Percentiles rank a stretch among this genome's conserved stretches.
Evolutionary conservation across 345 rosid species (phyloP).

Genomic region (Cardamine chenopodiifolia): DNA sequence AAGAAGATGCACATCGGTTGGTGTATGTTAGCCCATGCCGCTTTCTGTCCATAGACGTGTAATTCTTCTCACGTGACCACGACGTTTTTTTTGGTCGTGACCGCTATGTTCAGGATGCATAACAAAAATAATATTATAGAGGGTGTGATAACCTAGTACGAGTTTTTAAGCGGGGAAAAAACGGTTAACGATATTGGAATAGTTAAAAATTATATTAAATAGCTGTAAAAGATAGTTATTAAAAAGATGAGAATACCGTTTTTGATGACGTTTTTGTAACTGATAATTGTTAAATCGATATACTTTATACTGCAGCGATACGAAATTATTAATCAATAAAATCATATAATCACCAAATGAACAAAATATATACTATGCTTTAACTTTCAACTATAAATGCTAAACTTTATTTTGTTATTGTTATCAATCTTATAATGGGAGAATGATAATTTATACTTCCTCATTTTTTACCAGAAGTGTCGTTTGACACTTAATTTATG

Average conservation of each 20-base stretch:
- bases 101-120: not conserved
- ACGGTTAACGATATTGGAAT: not conserved
- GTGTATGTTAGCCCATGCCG: slow-evolving; percentile 32
- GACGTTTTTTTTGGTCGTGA: not conserved
- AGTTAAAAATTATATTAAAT: too few species aligned
- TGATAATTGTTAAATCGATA: too few species aligned
- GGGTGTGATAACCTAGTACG: too few species aligned
- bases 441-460: too few species aligned
- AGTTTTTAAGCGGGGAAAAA: not conserved
- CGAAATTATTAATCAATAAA: not conserved
- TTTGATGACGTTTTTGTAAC: too few species aligned
- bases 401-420: not conserved
- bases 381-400: not conserved
- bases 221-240: too few species aligned
- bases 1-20: not conserved
- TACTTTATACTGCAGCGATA: not conserved
- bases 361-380: too few species aligned
- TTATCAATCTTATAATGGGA: not conserved
- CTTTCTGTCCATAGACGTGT: not conserved
- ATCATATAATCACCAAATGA: too few species aligned
- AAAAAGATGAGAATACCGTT: too few species aligned
- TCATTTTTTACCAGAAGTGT: too few species aligned
- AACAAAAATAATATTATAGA: not conserved
- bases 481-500: not conserved
- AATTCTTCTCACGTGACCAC: slow-evolving; percentile 17